phyloP scores from a whole-genome alignment of 441 rosid species.

The Euphorbia corollata region DNA sequence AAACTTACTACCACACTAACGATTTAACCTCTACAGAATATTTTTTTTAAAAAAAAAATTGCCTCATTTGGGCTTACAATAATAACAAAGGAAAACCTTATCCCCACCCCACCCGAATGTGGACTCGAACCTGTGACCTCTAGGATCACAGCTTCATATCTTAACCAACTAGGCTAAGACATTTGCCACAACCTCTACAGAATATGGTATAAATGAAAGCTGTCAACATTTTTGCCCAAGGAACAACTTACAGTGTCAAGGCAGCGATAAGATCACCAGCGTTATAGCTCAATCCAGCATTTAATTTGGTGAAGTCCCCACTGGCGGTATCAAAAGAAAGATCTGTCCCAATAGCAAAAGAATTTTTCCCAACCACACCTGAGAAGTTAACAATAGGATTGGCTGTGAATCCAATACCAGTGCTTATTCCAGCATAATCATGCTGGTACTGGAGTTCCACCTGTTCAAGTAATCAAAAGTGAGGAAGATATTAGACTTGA shows the following conservation, averaged over 20 bases:
- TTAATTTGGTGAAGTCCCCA: slow-evolving; percentile 69
- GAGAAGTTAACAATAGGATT: slow-evolving; percentile 80
- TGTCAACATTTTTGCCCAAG: not conserved
- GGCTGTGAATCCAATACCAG: slow-evolving; percentile 74
- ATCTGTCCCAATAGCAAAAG: slow-evolving; percentile 68
- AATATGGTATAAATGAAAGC: not conserved
- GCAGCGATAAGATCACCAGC: slow-evolving; percentile 68
- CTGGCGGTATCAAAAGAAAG: slow-evolving; percentile 66
- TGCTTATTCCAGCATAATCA: slow-evolving; percentile 78
- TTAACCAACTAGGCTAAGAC: no score
- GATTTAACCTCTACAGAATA: not conserved
- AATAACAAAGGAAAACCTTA: no score
- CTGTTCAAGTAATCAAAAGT: slow-evolving; percentile 32
- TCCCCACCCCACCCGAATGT: no score
- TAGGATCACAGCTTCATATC: no score
- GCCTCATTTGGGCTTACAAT: no score
- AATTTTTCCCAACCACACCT: slow-evolving; percentile 63
- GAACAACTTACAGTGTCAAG: slow-evolving; percentile 60
- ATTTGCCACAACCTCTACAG: no score
- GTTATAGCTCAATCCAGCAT: slow-evolving; percentile 60
- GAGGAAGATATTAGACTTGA: slow-evolving; percentile 5
- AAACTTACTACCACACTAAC: not conserved
- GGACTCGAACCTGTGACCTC: no score
- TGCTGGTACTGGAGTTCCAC: slow-evolving; percentile 84
- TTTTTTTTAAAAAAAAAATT: no score